Percentiles rank a stretch among this genome's conserved stretches.
phyloP scores from a whole-genome alignment of 345 rosid genomes.

The Zanthoxylum bungeanum region DNA sequence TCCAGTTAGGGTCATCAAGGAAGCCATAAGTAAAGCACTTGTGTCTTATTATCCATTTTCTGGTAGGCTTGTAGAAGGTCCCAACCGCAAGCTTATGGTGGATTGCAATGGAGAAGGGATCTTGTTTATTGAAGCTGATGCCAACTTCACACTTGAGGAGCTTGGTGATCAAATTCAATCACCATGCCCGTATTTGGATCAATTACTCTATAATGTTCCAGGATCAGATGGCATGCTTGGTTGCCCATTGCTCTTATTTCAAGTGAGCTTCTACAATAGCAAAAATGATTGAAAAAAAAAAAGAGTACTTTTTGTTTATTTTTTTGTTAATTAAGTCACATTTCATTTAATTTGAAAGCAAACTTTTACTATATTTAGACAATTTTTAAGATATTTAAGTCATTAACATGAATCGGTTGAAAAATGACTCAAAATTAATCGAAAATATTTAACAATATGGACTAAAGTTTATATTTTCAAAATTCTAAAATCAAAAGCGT shows the following conservation, averaged over 20 bases:
- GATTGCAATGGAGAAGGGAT: slow-evolving; percentile 10
- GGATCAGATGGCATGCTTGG: background rate
- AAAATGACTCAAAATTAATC: no score
- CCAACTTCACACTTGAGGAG: background rate
- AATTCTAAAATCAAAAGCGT: no score
- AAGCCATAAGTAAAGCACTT: slow-evolving; percentile 1
- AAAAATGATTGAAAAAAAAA: no score
- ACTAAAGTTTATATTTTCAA: no score
- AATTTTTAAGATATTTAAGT: no score
- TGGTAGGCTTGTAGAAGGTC: background rate
- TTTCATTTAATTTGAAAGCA: no score
- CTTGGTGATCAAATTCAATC: background rate
- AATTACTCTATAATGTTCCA: background rate
- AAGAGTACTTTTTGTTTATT: no score
- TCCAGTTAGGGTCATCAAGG: background rate
- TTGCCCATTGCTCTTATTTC: slow-evolving; percentile 4
- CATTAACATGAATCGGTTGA: no score
- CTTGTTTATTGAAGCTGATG: slow-evolving; percentile 7
- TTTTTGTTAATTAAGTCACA: no score
- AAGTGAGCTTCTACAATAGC: background rate
- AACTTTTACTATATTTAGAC: no score
- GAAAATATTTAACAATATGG: no score
- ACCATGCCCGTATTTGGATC: background rate
- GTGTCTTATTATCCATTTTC: slow-evolving; percentile 12
- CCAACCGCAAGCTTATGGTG: background rate